These are phyloP conservation scores for Dactylellina sp. DNA, from an alignment of 2,329 filamentous ascomycete genomes.

Conservation along the genomic window DNA sequence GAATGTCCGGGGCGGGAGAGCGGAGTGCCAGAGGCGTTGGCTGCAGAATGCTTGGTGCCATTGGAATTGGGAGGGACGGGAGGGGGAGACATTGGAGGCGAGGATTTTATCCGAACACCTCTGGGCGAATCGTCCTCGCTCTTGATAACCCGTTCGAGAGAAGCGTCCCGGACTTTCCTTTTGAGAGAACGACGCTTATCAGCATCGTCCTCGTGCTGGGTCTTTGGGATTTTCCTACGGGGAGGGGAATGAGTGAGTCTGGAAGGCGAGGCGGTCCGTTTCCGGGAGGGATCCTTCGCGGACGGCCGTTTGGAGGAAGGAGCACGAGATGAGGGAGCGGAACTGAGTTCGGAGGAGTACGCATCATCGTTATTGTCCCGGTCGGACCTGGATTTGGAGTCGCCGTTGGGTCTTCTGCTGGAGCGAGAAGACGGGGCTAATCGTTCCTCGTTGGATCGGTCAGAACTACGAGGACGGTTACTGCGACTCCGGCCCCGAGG, in stretches of 20 bases:
- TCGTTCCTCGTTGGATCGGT: conserved; percentile 47
- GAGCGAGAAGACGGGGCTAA: conserved; percentile 41
- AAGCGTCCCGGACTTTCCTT: conserved; percentile 37
- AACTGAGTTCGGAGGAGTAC: conserved; percentile 60
- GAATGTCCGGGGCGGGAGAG: conserved; percentile 40
- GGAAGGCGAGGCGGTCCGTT: conserved; percentile 49
- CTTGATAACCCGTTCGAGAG: conserved; percentile 36
- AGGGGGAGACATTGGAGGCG: conserved; percentile 58
- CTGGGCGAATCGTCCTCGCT: conserved; percentile 50
- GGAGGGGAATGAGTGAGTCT: conserved; percentile 50
- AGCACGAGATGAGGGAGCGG: conserved; percentile 56
- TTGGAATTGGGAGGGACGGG: conserved; percentile 55
- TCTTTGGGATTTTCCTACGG: conserved; percentile 45
- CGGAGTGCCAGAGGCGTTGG: conserved; percentile 9
- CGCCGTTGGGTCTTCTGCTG: conserved; percentile 12
- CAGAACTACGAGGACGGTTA: conserved; percentile 31
- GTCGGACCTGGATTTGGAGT: conserved; percentile 41
- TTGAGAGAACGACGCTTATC: conserved; percentile 47
- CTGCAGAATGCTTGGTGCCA: conserved; percentile 19
- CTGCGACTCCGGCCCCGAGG: conserved; percentile 39
- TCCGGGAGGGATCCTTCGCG: conserved; percentile 31
- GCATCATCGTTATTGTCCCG: conserved; percentile 56
- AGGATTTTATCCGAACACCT: conserved; percentile 58
- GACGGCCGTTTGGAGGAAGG: conserved; percentile 40
- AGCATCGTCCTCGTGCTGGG: conserved; percentile 34